Evolutionary conservation across 2,329 filamentous ascomycete genomes (phyloP), one percentile per base, ranked within the genome.

Genomic region (Alternaria sp.): DNA sequence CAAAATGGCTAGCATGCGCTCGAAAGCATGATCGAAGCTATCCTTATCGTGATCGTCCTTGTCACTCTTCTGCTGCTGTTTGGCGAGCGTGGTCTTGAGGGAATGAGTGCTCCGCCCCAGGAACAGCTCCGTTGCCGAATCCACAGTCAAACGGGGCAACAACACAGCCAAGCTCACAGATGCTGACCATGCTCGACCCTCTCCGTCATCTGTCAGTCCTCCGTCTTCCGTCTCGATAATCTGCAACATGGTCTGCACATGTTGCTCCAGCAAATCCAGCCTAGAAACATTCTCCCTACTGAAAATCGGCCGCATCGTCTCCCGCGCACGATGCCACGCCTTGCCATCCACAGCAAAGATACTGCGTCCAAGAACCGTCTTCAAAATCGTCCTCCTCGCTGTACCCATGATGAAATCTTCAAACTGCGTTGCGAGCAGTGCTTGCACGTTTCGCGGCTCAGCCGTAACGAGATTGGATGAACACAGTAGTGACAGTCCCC

Each of bases 271-370:
- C 34, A 57, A 11, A 28, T 57, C 54, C 14, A 53, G 28, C 33
- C 40, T 21, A n/a, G 26, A 34, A 3, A 57, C 49, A 24, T 45
- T 57, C 11, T 57, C 54, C 14, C 54, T 48, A 29, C 40, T 41
- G 28, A 57, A 53, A 4, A 57, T 45, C 14, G 54, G 54, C 26
- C 54, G 54, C 54, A 57, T 57, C 3, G 54, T 46, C 33, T 57
- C 54, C 34, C 54, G 34, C 9, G 54, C 41, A 3, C 54, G 11
- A 40, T 57, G 54, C 54, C 54, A 57, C 7, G 48, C 48, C 26
- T 46, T 40, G 14, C 54, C 54, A 23, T 57, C 54, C 14, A 57
- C 49, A 41, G 54, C 54, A 23, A 57, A 57, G n/a, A 57, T 53
- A n/a, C 54, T 57, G 33, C 54, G 54, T 28, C 54, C 54, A 4